Base-by-base conservation (phyloP, 2,329 filamentous ascomycete genomes). In the Bipolaris oryzae region DNA sequence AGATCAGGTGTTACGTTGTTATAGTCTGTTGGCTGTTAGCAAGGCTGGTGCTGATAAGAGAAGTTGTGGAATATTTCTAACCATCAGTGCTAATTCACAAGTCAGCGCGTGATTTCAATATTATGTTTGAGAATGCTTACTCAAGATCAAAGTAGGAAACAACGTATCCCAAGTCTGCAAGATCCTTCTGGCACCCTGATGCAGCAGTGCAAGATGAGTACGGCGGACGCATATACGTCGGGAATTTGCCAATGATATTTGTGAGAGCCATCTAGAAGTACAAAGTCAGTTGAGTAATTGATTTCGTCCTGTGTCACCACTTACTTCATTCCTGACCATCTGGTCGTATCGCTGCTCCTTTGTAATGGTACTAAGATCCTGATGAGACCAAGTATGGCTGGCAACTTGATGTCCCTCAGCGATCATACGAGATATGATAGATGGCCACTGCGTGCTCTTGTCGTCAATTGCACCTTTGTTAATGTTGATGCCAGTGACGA, bases 81-180 rank as follows among this genome's bases (percentile, higher is more conserved):
- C 59, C 62, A 34, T 85, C 81, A 2, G 85, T 81, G 65, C 45
- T 47, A 37, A 20, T 35, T 25, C 1, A 47, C 13, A 13, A 3
- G 45, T 47, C 25, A 47, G 33, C 11, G 4, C 4, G 15, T 16
- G 33, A 13, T 10, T 25, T 18, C 3, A 15, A 37, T 11, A n/a
- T 37, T 1, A 37, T 25, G 18, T 16, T 37, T 13, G 13, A 18
- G 5, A 16, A 28, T 37, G 16, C 45, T 37, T 47, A 47, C 45
- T 88, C 85, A 28, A 88, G 74, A 62, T 87, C 82, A 66, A 86
- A 80, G 64, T 84, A 87, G 57, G 85, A 82, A 64, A 87, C 79
- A 63, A 85, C 84, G 76, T 86, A 87, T 53, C 82, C 82, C 46
- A 87, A 67, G 47, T 66, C 71, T 13, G 74, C 67, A 60, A 79